Evolutionary conservation across 129 eudicot genomes (phyloP).

Genomic region (Flaveria trinervia): DNA sequence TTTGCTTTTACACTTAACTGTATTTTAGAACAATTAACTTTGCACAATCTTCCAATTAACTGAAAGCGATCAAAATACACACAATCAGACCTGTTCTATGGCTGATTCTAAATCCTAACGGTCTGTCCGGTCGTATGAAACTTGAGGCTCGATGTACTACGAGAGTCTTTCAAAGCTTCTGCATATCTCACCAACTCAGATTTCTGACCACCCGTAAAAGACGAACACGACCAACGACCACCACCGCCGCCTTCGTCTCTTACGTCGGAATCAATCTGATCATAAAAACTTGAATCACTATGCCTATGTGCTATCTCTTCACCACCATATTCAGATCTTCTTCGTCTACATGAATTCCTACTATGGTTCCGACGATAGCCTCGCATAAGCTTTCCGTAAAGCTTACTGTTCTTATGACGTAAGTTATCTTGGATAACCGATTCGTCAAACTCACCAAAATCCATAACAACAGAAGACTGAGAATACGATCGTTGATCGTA

Average conservation of each 20-base stretch:
- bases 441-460: slow-evolving; percentile 57
- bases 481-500: slow-evolving; percentile 65
- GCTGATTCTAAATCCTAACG: no score
- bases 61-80: no score
- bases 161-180: slow-evolving; percentile 48
- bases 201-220: slow-evolving; percentile 32
- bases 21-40: no score
- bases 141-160: slow-evolving; percentile 17
- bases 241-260: slow-evolving; percentile 15
- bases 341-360: no score
- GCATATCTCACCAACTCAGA: slow-evolving; percentile 60
- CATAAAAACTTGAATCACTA: slow-evolving; percentile 43
- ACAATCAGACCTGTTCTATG: no score
- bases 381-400: slow-evolving; percentile 54
- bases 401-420: slow-evolving; percentile 38
- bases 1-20: no score
- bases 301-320: slow-evolving; percentile 38
- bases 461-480: slow-evolving; percentile 53
- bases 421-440: slow-evolving; percentile 3
- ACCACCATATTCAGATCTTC: slow-evolving; percentile 23
- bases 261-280: slow-evolving; percentile 25
- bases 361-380: neutral
- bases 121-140: neutral
- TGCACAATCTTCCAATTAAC: no score
- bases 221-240: neutral